Evolutionary conservation across 2,329 filamentous ascomycete genomes (phyloP), one percentile per base, ranked within the genome.

Genomic region (Stemphylium beticola): DNA sequence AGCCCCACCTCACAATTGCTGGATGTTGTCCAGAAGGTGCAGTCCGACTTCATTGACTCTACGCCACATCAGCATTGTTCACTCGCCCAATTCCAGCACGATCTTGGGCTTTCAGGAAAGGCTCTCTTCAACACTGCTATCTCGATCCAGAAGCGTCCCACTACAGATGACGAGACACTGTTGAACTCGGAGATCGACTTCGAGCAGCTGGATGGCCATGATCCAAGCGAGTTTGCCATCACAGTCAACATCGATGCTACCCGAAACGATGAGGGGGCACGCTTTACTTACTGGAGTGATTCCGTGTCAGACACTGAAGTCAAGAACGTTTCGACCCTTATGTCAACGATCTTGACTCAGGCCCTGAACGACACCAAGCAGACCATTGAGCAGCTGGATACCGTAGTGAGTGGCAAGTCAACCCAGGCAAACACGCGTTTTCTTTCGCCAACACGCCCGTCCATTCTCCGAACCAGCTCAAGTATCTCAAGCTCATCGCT

Each of bases 71-170:
- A 74, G 26, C 69, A 73, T 47, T 71, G 67, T 53, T 73, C 70
- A 8, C 55, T 74, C 14, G 78, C 79, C 10, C 79, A 81, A 56
- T 79, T 82, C 41, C 78, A 81, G 57, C 79, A 81, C 49, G 74
- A 76, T 5, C 59, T 82, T 18, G 65, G 66, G 8, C 56, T 74
- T 15, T 66, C 66, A 26, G 68, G 68, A 11, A 68, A 67, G 34
- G 65, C 78, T 2, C 66, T 82, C 12, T 80, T 81, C 67, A 81
- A 82, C 46, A 81, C 79, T 10, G 78, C 80, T 67, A 24, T 82
- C 68, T 70, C 75, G 0, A 60, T 73, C 4, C 69, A 72, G 34
- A 72, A 71, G 12, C 63, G 64, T 24, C 53, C 54, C 8, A 60
- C 56, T 7, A 46, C 54, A 4, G 58, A 65, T 17, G 54, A 33